These are phyloP conservation scores for Diplodia scrobiculata DNA, from an alignment of 2,329 filamentous ascomycete species.

Conservation along the genomic window DNA sequence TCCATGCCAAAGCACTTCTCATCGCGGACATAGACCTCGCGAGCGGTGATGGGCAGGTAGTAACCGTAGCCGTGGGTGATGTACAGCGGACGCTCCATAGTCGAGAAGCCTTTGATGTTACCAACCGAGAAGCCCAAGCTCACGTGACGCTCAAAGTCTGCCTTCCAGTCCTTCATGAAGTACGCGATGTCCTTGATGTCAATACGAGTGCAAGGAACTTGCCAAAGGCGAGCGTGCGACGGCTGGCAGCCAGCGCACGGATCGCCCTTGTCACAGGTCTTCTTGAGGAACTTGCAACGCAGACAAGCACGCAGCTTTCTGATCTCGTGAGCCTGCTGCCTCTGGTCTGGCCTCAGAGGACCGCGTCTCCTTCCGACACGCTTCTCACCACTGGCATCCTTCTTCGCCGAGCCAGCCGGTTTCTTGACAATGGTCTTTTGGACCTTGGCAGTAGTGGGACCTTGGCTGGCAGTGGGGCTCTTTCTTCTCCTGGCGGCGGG, in stretches of 20 bases:
- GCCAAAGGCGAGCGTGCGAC: slow-evolving; percentile 92
- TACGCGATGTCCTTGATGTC: slow-evolving; percentile 98
- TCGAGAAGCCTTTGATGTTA: slow-evolving; percentile 85
- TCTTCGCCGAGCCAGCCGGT: slow-evolving; percentile 68
- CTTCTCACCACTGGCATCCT: slow-evolving; percentile 77
- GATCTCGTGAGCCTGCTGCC: slow-evolving; percentile 95
- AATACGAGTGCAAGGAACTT: slow-evolving; percentile 95
- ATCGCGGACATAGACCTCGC: slow-evolving; percentile 88
- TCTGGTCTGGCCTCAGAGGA: slow-evolving; percentile 86
- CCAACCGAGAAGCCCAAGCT: slow-evolving; percentile 84
- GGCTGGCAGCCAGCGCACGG: slow-evolving; percentile 94
- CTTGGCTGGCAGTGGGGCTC: slow-evolving; percentile 72
- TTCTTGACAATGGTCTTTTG: slow-evolving; percentile 82
- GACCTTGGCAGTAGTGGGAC: slow-evolving; percentile 61
- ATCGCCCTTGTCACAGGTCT: slow-evolving; percentile 97
- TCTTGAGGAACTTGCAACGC: slow-evolving; percentile 98
- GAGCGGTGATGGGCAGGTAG: slow-evolving; percentile 86
- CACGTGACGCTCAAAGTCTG: slow-evolving; percentile 90
- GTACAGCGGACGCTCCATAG: slow-evolving; percentile 70
- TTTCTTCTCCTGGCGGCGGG: slow-evolving; percentile 67
- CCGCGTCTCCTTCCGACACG: slow-evolving; percentile 88
- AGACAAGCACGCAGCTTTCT: slow-evolving; percentile 91
- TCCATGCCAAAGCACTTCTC: slow-evolving; percentile 91
- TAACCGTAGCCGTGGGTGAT: slow-evolving; percentile 97
- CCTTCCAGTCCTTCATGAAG: slow-evolving; percentile 99